These are phyloP conservation scores for Tetrastigma voinierianum DNA, from an alignment of 164 flowering plant species.

Conservation along the genomic window DNA sequence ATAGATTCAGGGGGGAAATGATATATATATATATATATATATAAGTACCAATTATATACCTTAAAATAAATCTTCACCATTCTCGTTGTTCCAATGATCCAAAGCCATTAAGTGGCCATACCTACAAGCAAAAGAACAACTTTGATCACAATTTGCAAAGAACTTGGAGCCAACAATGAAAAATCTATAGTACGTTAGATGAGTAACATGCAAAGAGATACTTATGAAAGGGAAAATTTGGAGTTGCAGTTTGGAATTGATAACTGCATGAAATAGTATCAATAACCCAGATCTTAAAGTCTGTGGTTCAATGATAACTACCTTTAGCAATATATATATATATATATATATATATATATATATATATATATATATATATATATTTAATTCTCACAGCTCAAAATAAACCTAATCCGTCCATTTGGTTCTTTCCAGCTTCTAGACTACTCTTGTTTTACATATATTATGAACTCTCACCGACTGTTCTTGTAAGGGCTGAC, in stretches of 20 bases:
- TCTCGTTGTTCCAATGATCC: constrained; percentile 25
- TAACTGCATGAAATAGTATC: background rate
- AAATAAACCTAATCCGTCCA: background rate
- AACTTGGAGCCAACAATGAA: background rate
- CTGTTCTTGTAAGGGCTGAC: background rate
- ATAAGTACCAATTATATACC: background rate
- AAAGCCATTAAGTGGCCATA: constrained; percentile 42
- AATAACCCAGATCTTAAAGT: constrained; percentile 1
- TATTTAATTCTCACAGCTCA: background rate
- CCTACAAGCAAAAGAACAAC: constrained; percentile 15
- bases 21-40: too few relatives aligned
- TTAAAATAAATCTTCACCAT: background rate
- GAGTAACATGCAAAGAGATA: background rate
- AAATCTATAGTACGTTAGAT: background rate
- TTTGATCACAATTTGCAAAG: background rate
- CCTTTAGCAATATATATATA: background rate
- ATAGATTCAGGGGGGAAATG: too few relatives aligned
- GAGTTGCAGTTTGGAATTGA: background rate
- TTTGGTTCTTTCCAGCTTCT: background rate
- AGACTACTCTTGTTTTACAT: background rate
- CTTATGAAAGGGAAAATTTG: too few relatives aligned
- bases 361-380: background rate
- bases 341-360: background rate
- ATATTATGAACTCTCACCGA: background rate
- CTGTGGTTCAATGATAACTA: background rate